Base-by-base conservation (phyloP, 257 asterid genomes). In the Penstemon barbatus region DNA sequence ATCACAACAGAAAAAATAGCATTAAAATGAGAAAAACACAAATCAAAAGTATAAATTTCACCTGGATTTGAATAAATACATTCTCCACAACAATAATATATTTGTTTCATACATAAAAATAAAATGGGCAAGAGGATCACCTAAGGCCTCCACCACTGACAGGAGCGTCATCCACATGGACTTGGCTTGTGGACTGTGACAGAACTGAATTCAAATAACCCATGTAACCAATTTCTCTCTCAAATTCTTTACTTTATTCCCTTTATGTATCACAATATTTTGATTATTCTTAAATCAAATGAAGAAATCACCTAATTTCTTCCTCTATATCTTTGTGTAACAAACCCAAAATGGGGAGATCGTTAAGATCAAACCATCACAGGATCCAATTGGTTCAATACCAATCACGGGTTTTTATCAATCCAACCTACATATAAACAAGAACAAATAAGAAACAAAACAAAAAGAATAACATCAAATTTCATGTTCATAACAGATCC, bases 111-210 rank as follows among this genome's bases (percentile, higher is more conserved):
- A 62, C 65, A 50, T 12, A 53, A 53, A 25, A 8, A n/a, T 66
- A 58, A 63, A 50, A 38, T 49, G 68, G 55, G 43, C 5, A 58
- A 65, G 72, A 40, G 50, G 37, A 71, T 77, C 75, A 90, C 97
- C 99, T 93, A 48, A 86, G 89, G 61, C 98, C 98, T 25, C 98
- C 95, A 57, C 98, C 98, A 76, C 96, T 93, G 65, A 88, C 98
- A 0, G 96, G 96, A 7, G 94, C 94, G 54, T 85, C 91, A 63
- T 85, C 95, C 19, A 81, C 89, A 66, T 73, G 88, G 63, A 71
- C 69, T 75, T 88, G 89, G 84, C 85, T 86, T 13, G 91, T 71
- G 49, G 95, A 75, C 38, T 91, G 83, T 5, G 96, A 85, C 77
- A 93, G 75, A 45, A 83, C 95, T 7, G 96, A 88, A 83, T 88